phyloP scores from a whole-genome alignment of 768 basidiomycete genomes.

The Xanthoconium purpureum region DNA sequence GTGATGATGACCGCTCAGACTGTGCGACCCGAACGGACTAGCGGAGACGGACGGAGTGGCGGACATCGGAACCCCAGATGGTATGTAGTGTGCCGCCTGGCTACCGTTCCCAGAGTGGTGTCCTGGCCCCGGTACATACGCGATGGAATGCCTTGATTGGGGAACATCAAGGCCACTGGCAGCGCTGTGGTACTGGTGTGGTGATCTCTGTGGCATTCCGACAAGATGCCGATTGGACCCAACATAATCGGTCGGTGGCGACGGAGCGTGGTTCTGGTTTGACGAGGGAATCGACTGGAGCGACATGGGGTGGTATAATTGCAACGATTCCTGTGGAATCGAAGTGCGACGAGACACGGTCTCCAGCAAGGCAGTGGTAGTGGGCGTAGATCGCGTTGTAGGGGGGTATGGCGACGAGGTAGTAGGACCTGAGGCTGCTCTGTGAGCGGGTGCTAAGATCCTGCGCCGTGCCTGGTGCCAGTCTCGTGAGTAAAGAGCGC shows the following conservation, averaged over 20 bases:
- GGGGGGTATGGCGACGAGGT: conserved; percentile 72
- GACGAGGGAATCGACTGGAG: conserved; percentile 50
- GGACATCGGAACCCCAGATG: conserved; percentile 47
- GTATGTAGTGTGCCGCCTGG: conserved; percentile 29
- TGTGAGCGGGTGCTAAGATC: conserved; percentile 79
- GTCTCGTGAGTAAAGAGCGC: conserved; percentile 12
- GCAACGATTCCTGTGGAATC: conserved; percentile 66
- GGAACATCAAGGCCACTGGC: conserved; percentile 23
- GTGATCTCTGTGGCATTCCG: conserved; percentile 37
- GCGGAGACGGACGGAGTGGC: conserved; percentile 49
- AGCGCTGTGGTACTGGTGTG: conserved; percentile 29
- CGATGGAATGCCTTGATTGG: conserved; percentile 39
- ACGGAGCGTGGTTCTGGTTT: conserved; percentile 33
- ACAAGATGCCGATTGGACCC: conserved; percentile 46
- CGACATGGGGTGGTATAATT: conserved; percentile 77
- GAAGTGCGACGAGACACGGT: conserved; percentile 55
- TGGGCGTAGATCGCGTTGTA: conserved; percentile 33
- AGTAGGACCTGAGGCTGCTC: conserved; percentile 71
- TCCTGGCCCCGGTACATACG: conserved; percentile 37
- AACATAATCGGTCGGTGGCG: conserved; percentile 39
- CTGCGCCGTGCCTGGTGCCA: conserved; percentile 66
- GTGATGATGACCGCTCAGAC: conserved; percentile 25
- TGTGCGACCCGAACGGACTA: conserved; percentile 33
- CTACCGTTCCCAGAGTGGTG: conserved; percentile 40
- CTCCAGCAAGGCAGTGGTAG: conserved; percentile 29